Conservation (phyloP, 1,284 basidiomycete genomes). For the Malassezia brasiliensis region DNA sequence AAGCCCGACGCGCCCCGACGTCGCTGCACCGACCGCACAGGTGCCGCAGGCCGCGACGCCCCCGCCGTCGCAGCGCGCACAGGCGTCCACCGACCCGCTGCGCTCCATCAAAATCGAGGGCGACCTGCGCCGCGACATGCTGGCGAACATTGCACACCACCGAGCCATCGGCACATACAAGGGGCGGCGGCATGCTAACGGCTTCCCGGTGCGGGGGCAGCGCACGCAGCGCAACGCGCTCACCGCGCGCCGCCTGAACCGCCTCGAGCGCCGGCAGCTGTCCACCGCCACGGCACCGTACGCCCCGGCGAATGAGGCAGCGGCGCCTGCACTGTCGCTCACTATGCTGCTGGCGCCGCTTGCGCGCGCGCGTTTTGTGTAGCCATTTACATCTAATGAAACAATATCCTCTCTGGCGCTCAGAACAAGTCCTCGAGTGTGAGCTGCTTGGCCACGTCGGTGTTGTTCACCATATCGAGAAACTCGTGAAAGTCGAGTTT, state of each 20-base stretch:
- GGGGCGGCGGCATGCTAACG: slow-evolving; percentile 75
- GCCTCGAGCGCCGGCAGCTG: slow-evolving; percentile 53
- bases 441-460: slow-evolving; percentile 98
- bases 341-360: slow-evolving; percentile 21
- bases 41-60: background rate
- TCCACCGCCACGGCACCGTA: slow-evolving; percentile 5
- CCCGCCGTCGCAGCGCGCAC: slow-evolving; percentile 27
- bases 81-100: slow-evolving; percentile 51
- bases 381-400: slow-evolving; percentile 4
- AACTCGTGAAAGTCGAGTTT: slow-evolving; percentile 97
- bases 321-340: background rate
- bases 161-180: slow-evolving; percentile 79
- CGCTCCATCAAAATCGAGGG: slow-evolving; percentile 68
- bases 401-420: background rate
- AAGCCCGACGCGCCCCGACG: slow-evolving; percentile 1
- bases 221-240: slow-evolving; percentile 74
- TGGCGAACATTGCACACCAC: slow-evolving; percentile 80
- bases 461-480: slow-evolving; percentile 89
- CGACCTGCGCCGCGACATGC: slow-evolving; percentile 65
- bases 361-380: slow-evolving; percentile 16
- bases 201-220: slow-evolving; percentile 78
- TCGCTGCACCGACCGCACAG: slow-evolving; percentile 5
- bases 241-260: slow-evolving; percentile 76
- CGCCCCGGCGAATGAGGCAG: too few relatives aligned
- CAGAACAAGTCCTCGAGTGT: slow-evolving; percentile 60